Conservation (phyloP, 495 filamentous ascomycete species). For the Annulohypoxylon maeteangense region DNA sequence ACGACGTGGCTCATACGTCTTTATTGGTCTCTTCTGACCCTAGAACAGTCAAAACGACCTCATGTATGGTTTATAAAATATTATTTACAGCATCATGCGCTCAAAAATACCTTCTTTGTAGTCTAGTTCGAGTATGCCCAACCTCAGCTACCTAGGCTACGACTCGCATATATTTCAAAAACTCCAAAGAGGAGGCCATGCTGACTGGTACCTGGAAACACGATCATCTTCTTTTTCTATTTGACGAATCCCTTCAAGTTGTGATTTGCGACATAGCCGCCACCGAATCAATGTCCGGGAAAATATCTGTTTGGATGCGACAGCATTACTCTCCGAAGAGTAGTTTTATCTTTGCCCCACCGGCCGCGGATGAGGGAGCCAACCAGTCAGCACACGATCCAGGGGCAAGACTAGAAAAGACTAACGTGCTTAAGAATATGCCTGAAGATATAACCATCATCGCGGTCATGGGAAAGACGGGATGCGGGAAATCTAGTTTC, state of each 20-base stretch:
- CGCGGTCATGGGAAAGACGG: background rate
- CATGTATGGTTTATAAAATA: background rate
- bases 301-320: no score
- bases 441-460: background rate
- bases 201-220: background rate
- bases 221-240: background rate
- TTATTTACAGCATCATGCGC: background rate
- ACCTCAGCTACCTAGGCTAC: background rate
- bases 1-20: background rate
- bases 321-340: no score
- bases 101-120: background rate
- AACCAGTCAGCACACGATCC: background rate
- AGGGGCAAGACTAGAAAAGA: background rate
- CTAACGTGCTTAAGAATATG: background rate
- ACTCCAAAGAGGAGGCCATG: background rate
- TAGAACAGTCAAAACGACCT: no score
- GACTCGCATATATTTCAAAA: background rate
- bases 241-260: background rate
- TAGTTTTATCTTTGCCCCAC: background rate
- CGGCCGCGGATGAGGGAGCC: background rate
- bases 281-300: background rate
- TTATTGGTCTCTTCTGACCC: background rate
- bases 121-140: background rate
- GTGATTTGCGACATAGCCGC: background rate
- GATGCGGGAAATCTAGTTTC: slow-evolving; percentile 2